Evolutionary conservation across 768 basidiomycete genomes (phyloP).

Genomic region (Pleurotus eryngii): DNA sequence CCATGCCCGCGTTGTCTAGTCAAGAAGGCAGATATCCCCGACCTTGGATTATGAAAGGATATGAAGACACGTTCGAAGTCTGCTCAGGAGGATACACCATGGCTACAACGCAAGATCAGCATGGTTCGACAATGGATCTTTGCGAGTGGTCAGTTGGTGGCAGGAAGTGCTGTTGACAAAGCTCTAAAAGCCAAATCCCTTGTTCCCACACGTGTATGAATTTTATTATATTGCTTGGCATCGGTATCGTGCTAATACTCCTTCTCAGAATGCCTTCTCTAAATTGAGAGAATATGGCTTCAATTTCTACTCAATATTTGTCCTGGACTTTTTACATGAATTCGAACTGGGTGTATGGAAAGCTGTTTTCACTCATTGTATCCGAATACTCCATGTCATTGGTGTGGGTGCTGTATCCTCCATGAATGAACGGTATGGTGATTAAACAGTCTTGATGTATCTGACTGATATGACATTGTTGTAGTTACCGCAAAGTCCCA

Average conservation of each 20-base stretch:
- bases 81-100: constrained; percentile 6
- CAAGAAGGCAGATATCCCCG: constrained; percentile 20
- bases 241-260: too few species aligned
- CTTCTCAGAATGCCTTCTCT: too few species aligned
- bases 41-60: constrained; percentile 24
- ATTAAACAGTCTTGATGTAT: background rate
- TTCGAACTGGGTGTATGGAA: too few species aligned
- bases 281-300: too few species aligned
- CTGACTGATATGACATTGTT: background rate
- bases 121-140: constrained; percentile 8
- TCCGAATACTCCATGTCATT: constrained; percentile 21
- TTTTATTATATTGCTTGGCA: too few species aligned
- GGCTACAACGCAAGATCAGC: background rate
- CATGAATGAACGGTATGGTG: constrained; percentile 19
- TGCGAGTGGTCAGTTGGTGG: background rate
- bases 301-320: too few species aligned
- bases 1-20: constrained; percentile 37
- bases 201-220: constrained; percentile 18
- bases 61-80: background rate
- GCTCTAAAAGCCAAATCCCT: background rate
- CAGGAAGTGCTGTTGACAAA: background rate
- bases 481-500: constrained; percentile 22
- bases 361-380: too few species aligned
- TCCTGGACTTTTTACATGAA: too few species aligned
- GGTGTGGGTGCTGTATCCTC: constrained; percentile 9